Evolutionary conservation across 2,329 filamentous ascomycete species (phyloP), one percentile per base, ranked within the genome.

Genomic region (Diaporthe citrichinensis): DNA sequence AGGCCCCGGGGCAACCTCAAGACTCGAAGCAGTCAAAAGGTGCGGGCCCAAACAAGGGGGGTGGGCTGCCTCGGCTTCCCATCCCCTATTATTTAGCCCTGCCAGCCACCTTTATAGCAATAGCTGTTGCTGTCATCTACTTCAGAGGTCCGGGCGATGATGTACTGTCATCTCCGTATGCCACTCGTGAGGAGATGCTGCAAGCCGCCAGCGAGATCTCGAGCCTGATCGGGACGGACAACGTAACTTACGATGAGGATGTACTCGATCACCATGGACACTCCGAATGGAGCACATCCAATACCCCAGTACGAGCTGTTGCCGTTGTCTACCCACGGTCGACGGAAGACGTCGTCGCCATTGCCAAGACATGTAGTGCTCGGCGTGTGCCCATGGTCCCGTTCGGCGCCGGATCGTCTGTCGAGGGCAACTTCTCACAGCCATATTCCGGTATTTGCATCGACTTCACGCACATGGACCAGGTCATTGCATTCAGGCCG

Each of bases 401-500:
- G 93, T 61, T 88, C 89, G 94, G 92, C 3, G 94, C 94, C 7
- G 94, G 94, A 17, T 92, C 92, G 0, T 94, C 90, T 78, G 85
- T 95, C 0, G 93, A 95, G 81, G 93, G 91, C 55, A 94, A 94
- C 80, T 94, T 94, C 81, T 90, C 91, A 1, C 90, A 92, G 6
- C 92, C 92, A 0, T 87, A 89, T 78, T 91, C 92, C 0, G 93
- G 93, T 0, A 88, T 95, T 78, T 93, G 91, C 79, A 90, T 95
- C 65, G 93, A 95, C 80, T 92, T 95, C 75, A 87, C 88, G 0
- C 85, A 86, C 76, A 95, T 95, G 93, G 89, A 94, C 80, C 86
- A 88, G 72, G 88, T 95, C 23, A 74, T 95, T 20, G 87, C 88
- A 0, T 85, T 94, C 34, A 91, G 94, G 75, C 89, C 90, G 5